Conservation (phyloP, 1,284 basidiomycete species). For the Crucibulum parvulum region DNA sequence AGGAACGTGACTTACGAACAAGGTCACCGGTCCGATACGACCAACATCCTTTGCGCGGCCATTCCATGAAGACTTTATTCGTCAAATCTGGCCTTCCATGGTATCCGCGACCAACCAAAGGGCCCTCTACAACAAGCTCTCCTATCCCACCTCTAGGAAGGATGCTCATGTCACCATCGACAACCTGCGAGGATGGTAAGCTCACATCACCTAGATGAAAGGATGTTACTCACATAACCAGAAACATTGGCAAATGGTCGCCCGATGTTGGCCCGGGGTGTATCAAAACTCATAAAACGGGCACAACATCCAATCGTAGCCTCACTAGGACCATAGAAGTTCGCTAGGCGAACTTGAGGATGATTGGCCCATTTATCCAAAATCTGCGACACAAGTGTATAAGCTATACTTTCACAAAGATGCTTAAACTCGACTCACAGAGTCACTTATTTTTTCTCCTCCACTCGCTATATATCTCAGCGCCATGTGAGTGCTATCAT, state of each 20-base stretch:
- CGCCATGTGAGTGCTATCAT: slow-evolving; percentile 28
- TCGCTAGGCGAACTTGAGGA: slow-evolving; percentile 50
- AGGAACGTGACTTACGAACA: slow-evolving; percentile 35
- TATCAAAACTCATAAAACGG: slow-evolving; percentile 48
- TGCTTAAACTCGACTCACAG: slow-evolving; percentile 36
- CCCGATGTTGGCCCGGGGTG: slow-evolving; percentile 53
- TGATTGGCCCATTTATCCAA: slow-evolving; percentile 58
- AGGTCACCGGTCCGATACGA: slow-evolving; percentile 61
- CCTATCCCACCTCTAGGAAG: slow-evolving; percentile 54
- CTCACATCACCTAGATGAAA: not conserved
- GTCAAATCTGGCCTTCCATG: slow-evolving; percentile 53
- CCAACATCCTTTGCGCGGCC: slow-evolving; percentile 47
- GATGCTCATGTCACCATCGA: slow-evolving; percentile 40
- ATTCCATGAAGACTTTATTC: slow-evolving; percentile 54
- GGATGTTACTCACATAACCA: slow-evolving; percentile 29
- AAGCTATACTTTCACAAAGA: not conserved
- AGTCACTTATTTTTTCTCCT: slow-evolving; percentile 61
- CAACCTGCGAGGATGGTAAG: slow-evolving; percentile 23
- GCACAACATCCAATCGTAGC: slow-evolving; percentile 60
- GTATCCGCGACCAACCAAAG: slow-evolving; percentile 59
- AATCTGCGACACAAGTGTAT: slow-evolving; percentile 36
- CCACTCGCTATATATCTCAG: slow-evolving; percentile 57
- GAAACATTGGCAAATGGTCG: slow-evolving; percentile 36
- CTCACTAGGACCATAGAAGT: slow-evolving; percentile 55
- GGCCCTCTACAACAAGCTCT: slow-evolving; percentile 58